phyloP scores from a whole-genome alignment of 306 rosid species.

The Prunus kanzakura region DNA sequence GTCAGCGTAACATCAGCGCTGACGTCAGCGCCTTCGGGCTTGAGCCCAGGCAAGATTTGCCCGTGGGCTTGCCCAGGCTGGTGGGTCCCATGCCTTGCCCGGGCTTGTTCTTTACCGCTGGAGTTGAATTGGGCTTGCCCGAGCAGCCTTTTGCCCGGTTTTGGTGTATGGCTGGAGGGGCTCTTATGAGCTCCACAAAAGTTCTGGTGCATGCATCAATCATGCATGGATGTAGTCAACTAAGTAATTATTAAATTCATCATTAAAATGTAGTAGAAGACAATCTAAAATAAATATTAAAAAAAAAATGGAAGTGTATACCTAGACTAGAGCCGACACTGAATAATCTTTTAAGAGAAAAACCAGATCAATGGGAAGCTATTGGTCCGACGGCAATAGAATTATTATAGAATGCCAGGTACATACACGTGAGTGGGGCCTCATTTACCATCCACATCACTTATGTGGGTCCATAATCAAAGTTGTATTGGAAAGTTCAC shows the following conservation, averaged over 20 bases:
- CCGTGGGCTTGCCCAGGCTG: too few relatives aligned
- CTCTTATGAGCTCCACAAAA: not conserved
- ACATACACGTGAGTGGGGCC: not conserved
- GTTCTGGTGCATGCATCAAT: not conserved
- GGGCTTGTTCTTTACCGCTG: too few relatives aligned
- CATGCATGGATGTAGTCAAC: not conserved
- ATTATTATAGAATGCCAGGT: not conserved
- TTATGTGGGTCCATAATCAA: not conserved
- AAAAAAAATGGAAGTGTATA: not conserved
- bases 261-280: too few relatives aligned
- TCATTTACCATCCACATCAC: not conserved
- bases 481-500: too few relatives aligned
- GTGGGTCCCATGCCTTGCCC: too few relatives aligned
- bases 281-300: too few relatives aligned
- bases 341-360: not conserved
- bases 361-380: not conserved
- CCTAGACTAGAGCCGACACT: not conserved
- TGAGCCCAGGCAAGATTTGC: too few relatives aligned
- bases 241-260: not conserved
- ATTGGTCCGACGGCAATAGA: conserved; percentile 6
- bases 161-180: too few relatives aligned
- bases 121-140: too few relatives aligned
- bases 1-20: too few relatives aligned
- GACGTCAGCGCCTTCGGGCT: too few relatives aligned
- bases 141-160: too few relatives aligned